Conservation (phyloP, 148 eudicot genomes). For the Chenopodium quinoa region DNA sequence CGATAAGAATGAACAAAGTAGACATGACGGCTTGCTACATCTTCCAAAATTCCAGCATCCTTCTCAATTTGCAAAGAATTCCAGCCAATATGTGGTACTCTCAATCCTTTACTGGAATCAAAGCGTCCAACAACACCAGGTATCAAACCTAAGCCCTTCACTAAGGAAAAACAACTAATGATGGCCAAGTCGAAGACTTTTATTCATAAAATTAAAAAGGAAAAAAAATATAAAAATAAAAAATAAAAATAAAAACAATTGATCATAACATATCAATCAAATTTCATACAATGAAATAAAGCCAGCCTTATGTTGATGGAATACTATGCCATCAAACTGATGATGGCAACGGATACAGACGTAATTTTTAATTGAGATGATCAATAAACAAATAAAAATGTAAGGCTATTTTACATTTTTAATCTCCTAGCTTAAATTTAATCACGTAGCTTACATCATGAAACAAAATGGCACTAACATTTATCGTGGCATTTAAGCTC, state of each 20-base stretch:
- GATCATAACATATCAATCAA: no score
- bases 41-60: constrained; percentile 72
- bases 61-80: constrained; percentile 64
- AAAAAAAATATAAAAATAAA: neutral
- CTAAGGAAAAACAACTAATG: constrained; percentile 17
- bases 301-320: no score
- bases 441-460: neutral
- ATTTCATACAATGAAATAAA: no score
- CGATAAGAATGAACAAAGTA: constrained; percentile 99
- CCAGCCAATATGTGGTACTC: constrained; percentile 98
- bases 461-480: neutral
- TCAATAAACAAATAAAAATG: neutral
- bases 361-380: no score
- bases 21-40: constrained; percentile 74
- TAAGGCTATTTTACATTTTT: neutral
- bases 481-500: neutral
- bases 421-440: neutral
- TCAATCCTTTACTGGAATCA: constrained; percentile 66
- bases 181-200: neutral
- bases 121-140: constrained; percentile 98
- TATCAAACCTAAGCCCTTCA: constrained; percentile 53
- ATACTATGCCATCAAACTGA: no score
- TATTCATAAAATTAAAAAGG: neutral
- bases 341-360: no score
- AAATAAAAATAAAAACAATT: no score